phyloP scores from a whole-genome alignment of 257 asterid species.

The Nicotiana noctiflora region DNA sequence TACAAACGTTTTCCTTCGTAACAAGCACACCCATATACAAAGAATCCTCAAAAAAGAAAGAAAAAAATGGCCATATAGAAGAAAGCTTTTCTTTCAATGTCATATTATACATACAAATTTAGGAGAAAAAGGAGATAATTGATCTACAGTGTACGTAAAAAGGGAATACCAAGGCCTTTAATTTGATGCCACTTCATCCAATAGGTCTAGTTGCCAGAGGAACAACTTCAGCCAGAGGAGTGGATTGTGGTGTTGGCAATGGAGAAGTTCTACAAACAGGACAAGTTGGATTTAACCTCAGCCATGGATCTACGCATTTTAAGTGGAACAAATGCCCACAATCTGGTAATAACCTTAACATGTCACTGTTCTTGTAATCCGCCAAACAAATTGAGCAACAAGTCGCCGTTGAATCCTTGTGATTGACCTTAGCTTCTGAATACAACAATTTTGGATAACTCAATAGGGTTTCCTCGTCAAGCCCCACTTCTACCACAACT shows the following conservation, averaged over 20 bases:
- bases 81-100: not conserved
- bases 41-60: too few relatives aligned
- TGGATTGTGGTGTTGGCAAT: conserved; percentile 61
- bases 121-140: not conserved
- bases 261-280: conserved; percentile 93
- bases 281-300: conserved; percentile 80
- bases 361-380: conserved; percentile 55
- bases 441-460: conserved; percentile 62
- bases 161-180: not conserved
- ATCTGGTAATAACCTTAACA: conserved; percentile 62
- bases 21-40: too few relatives aligned
- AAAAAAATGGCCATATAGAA: not conserved
- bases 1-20: too few relatives aligned
- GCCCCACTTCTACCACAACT: conserved; percentile 36
- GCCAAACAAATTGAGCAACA: conserved; percentile 87
- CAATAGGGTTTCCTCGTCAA: conserved; percentile 64
- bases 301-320: conserved; percentile 84
- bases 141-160: not conserved
- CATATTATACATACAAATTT: not conserved
- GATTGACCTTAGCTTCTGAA: conserved; percentile 51
- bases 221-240: conserved; percentile 81
- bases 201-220: conserved; percentile 58
- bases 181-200: conserved; percentile 16
- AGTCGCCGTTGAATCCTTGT: conserved; percentile 42
- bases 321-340: conserved; percentile 80